A percentile compares a stretch with the other conserved stretches of the same genome.
Conservation (phyloP, 139 green algal genomes). For the Pseudopediastrum boryanum region DNA sequence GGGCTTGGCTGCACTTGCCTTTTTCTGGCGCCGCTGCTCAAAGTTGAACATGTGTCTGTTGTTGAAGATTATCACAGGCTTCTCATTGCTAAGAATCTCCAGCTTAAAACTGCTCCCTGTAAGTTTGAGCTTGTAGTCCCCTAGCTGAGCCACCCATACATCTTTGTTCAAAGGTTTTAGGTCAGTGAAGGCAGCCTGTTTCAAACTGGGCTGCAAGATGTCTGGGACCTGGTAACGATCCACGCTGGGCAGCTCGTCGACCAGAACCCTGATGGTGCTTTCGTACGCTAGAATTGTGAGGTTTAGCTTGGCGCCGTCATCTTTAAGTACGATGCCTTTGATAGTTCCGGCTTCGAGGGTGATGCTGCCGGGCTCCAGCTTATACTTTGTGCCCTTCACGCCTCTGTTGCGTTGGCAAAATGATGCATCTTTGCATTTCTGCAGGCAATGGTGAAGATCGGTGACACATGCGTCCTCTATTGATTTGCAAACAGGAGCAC, state of each 20-base stretch:
- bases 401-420: slow-evolving; percentile 91
- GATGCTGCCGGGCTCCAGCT: slow-evolving; percentile 60
- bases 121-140: slow-evolving; percentile 52
- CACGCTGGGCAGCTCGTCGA: slow-evolving; percentile 70
- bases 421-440: slow-evolving; percentile 82
- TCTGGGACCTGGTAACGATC: slow-evolving; percentile 78
- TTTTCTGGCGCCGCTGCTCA: slow-evolving; percentile 81
- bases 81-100: slow-evolving; percentile 47
- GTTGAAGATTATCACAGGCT: slow-evolving; percentile 77
- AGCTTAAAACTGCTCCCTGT: slow-evolving; percentile 70
- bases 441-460: slow-evolving; percentile 18
- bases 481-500: not conserved
- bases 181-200: slow-evolving; percentile 2
- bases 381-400: slow-evolving; percentile 53
- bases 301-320: slow-evolving; percentile 50
- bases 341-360: no score
- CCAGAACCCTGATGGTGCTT: slow-evolving; percentile 73
- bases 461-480: not conserved
- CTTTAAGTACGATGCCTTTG: no score
- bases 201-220: slow-evolving; percentile 65
- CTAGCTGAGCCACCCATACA: slow-evolving; percentile 14
- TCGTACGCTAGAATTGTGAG: slow-evolving; percentile 74
- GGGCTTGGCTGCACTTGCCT: slow-evolving; percentile 41
- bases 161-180: slow-evolving; percentile 30
- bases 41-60: slow-evolving; percentile 80